phyloP scores from a whole-genome alignment of 2,329 filamentous ascomycete genomes.

The Venturia carpophila region DNA sequence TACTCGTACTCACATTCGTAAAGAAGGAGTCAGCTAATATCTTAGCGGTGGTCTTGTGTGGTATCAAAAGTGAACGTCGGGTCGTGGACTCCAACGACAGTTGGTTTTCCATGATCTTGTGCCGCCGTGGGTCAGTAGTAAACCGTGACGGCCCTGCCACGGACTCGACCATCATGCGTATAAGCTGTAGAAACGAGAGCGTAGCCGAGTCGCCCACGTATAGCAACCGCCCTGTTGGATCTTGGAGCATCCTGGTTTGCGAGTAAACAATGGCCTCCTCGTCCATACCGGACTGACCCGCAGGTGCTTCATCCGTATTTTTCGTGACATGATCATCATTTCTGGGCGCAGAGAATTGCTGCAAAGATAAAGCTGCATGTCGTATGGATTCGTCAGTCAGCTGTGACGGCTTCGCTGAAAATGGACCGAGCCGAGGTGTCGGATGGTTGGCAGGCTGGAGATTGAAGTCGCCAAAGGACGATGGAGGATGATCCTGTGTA shows the following conservation, averaged over 20 bases:
- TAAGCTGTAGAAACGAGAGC: conserved; percentile 52
- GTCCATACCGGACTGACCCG: background rate
- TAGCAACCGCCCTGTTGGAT: conserved; percentile 49
- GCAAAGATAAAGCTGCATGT: conserved; percentile 23
- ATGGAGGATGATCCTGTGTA: background rate
- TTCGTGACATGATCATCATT: background rate
- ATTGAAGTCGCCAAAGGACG: background rate
- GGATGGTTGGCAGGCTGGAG: background rate
- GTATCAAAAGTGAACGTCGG: conserved; percentile 46
- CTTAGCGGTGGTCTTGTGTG: conserved; percentile 47
- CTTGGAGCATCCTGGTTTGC: conserved; percentile 51
- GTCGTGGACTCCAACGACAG: conserved; percentile 41
- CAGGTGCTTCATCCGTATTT: background rate
- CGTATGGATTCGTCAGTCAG: background rate
- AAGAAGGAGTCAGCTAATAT: conserved; percentile 54
- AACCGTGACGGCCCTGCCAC: conserved; percentile 49
- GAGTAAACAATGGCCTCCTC: conserved; percentile 47
- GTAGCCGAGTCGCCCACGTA: conserved; percentile 58
- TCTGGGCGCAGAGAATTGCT: conserved; percentile 18
- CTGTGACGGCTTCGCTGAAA: background rate
- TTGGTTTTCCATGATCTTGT: conserved; percentile 50
- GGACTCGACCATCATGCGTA: conserved; percentile 53
- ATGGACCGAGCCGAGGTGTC: background rate
- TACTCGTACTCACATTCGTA: conserved; percentile 35
- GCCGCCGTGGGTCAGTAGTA: conserved; percentile 49